phyloP scores from a whole-genome alignment of 1,284 basidiomycete species.

The Sanghuangporus baumii region DNA sequence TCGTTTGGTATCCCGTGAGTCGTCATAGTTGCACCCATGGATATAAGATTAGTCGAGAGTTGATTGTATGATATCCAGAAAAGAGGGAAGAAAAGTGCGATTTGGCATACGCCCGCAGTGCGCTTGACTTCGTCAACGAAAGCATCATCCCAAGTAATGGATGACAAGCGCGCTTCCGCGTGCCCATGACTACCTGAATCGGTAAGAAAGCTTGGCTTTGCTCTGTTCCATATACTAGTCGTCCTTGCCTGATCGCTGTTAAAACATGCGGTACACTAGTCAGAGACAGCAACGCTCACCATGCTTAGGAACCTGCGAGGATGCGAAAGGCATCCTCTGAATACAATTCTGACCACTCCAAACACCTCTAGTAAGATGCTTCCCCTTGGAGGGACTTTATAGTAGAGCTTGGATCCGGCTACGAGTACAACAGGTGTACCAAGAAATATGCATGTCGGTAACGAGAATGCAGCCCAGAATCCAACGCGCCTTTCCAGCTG shows the following conservation, averaged over 20 bases:
- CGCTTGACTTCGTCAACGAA: constrained; percentile 61
- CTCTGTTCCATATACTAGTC: constrained; percentile 51
- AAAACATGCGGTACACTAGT: background rate
- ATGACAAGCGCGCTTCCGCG: constrained; percentile 25
- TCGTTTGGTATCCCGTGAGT: constrained; percentile 54
- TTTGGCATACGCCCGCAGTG: constrained; percentile 59
- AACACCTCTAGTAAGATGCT: constrained; percentile 13
- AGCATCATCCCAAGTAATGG: constrained; percentile 47
- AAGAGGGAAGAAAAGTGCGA: constrained; percentile 56
- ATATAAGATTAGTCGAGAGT: constrained; percentile 52
- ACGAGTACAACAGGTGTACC: constrained; percentile 32
- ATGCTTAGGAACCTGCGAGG: constrained; percentile 15
- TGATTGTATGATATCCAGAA: constrained; percentile 53
- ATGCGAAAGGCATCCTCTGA: constrained; percentile 17
- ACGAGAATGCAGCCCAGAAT: constrained; percentile 24
- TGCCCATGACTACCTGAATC: constrained; percentile 26
- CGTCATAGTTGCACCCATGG: constrained; percentile 42
- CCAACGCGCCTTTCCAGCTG: constrained; percentile 23
- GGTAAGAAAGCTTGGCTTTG: constrained; percentile 36
- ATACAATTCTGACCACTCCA: constrained; percentile 16
- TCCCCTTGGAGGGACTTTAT: constrained; percentile 31
- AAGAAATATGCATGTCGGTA: constrained; percentile 23
- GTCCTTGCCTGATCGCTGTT: constrained; percentile 16
- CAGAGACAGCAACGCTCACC: background rate
- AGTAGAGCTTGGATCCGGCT: constrained; percentile 34